Evolutionary conservation across 805 yeast genomes (phyloP).

Genomic region (Zygosaccharomyces gambellarensis): DNA sequence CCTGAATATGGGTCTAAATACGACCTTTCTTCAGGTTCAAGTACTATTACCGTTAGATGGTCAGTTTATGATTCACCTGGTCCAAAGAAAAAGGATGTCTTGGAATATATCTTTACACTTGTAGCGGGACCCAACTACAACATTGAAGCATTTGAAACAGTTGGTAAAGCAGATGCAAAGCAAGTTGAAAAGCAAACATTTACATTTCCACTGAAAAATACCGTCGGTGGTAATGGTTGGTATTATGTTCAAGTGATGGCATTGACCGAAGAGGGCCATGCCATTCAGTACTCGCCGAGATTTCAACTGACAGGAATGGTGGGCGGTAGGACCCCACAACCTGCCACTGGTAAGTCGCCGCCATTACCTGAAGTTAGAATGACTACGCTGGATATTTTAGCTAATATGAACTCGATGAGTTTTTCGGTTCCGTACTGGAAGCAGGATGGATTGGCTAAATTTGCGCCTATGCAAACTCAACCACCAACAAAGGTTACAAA

Average conservation of each 20-base stretch:
- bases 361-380: conserved; percentile 35
- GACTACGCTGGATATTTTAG: conserved; percentile 9
- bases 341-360: conserved; percentile 38
- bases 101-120: conserved; percentile 47
- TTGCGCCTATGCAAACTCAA: conserved; percentile 89
- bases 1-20: conserved; percentile 4
- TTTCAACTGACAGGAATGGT: conserved; percentile 68
- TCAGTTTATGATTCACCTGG: conserved; percentile 42
- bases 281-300: conserved; percentile 64
- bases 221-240: conserved; percentile 53
- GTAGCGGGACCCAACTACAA: conserved; percentile 63
- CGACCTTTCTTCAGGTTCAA: conserved; percentile 15
- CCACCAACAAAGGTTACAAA: conserved; percentile 69
- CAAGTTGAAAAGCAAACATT: conserved; percentile 34
- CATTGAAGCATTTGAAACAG: conserved; percentile 39
- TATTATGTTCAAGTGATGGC: conserved; percentile 71
- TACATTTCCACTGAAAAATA: conserved; percentile 40
- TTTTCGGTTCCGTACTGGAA: conserved; percentile 63
- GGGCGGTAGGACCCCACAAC: conserved; percentile 47
- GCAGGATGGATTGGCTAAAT: conserved; percentile 72
- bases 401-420: conserved; percentile 40
- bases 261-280: conserved; percentile 38
- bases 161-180: conserved; percentile 32
- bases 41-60: conserved; percentile 41
- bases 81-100: conserved; percentile 44